Base-by-base conservation (phyloP, 2,329 filamentous ascomycete species). In the Neofusicoccum umdonicola region DNA sequence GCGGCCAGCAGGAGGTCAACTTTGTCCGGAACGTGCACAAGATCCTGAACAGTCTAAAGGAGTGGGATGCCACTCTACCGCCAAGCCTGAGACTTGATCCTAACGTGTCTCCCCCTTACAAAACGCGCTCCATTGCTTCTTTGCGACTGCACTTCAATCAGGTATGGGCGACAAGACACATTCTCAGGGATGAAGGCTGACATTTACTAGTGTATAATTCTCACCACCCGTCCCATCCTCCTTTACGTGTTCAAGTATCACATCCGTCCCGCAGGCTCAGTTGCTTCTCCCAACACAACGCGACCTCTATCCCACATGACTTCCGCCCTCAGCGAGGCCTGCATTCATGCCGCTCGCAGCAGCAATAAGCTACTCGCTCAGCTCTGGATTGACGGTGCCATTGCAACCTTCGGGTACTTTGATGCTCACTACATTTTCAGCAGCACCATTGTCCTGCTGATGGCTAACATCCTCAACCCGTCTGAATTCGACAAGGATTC, bases 21-120 rank as follows among this genome's bases (percentile, higher is more conserved):
- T 65, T 65, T 60, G 70, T 79, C 4, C 76, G 78, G 51, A 72
- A 76, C 0, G 77, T 79, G n/a, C 77, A 79, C 52, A 77, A 74
- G 65, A 71, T 79, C 3, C 66, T 79, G 17, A 77, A 76, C 50
- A 72, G 74, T 3, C 67, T 79, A 64, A 78, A 76, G 54, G 70
- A 71, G 42, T 79, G 77, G 76, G 74, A 77, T 1, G 75, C 77
- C 35, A 74, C 72, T 2, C 67, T 79, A 5, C 76, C 77, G 0
- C 70, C 75, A 42, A 71, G 73, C 61, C 64, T 79, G 9, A 70
- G n/a, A 56, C 77, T 39, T 70, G 75, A 63, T 68, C 74, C 62
- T 70, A 75, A 45, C 68, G 27, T 71, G 71, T 58, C 77, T 70
- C 31, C 69, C 63, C 64, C 63, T 3, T 65, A 65, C 63, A 44